Conservation (phyloP, 192 early-diverging fungal genomes). For the Coemansia sp. region DNA sequence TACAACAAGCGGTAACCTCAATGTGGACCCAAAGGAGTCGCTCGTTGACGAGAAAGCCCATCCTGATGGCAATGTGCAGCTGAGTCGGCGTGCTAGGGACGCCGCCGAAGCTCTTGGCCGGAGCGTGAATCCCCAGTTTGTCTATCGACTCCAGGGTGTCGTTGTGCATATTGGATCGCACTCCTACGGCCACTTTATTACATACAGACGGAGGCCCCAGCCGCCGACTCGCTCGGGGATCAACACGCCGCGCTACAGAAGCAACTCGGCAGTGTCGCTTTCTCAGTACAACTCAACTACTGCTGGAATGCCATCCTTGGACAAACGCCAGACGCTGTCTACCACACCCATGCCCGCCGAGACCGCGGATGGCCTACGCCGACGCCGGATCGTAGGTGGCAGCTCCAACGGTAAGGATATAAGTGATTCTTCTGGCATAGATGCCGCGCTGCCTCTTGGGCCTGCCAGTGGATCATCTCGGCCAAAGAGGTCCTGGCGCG, state of each 20-base stretch:
- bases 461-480: constrained; percentile 17
- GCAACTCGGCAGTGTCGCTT: constrained; percentile 32
- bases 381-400: constrained; percentile 43
- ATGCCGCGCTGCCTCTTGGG: constrained; percentile 10
- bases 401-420: not conserved
- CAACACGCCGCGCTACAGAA: constrained; percentile 51
- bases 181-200: constrained; percentile 93
- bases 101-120: constrained; percentile 39
- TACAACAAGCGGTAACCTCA: constrained; percentile 63
- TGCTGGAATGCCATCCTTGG: constrained; percentile 8
- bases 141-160: constrained; percentile 81
- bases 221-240: constrained; percentile 45
- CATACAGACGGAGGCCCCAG: constrained; percentile 69
- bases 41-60: constrained; percentile 43
- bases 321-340: constrained; percentile 32
- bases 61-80: not conserved
- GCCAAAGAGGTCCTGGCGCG: constrained; percentile 49
- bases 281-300: constrained; percentile 5
- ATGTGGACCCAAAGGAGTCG: constrained; percentile 60
- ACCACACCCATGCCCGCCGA: constrained; percentile 14
- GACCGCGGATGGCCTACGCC: constrained; percentile 31
- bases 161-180: constrained; percentile 91
- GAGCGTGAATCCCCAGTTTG: constrained; percentile 31
- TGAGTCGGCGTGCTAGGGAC: constrained; percentile 31
- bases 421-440: constrained; percentile 29